Percentiles rank a stretch among this genome's conserved stretches.
Evolutionary conservation across 768 basidiomycete genomes (phyloP).

Genomic region (Lactarius hengduanensis): DNA sequence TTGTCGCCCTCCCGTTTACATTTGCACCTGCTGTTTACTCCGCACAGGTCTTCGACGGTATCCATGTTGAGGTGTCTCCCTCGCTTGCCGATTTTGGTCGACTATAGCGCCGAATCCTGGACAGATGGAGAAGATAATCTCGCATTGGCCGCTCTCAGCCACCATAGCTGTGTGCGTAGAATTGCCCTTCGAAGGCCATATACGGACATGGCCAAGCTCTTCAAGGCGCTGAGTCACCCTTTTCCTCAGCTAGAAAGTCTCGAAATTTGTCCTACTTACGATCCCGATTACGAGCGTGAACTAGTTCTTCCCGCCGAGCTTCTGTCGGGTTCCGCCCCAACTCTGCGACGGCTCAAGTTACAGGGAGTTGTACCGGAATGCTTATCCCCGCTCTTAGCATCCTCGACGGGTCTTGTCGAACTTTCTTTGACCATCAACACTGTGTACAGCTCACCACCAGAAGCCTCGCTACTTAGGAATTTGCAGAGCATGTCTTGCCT

Average conservation of each 20-base stretch:
- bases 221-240: neutral
- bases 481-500: too few relatives aligned
- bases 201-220: neutral
- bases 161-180: neutral
- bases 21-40: neutral
- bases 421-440: too few relatives aligned
- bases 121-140: neutral
- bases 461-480: too few relatives aligned
- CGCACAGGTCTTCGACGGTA: neutral
- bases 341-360: too few relatives aligned
- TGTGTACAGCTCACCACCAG: too few relatives aligned
- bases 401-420: too few relatives aligned
- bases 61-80: neutral
- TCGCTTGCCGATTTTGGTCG: neutral
- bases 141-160: neutral
- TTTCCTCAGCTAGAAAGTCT: slow-evolving; percentile 2
- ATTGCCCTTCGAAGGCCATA: neutral
- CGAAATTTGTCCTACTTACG: neutral
- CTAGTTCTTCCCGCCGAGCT: too few relatives aligned
- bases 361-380: too few relatives aligned
- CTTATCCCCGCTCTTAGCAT: too few relatives aligned
- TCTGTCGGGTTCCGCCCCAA: too few relatives aligned
- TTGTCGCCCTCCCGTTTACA: slow-evolving; percentile 1
- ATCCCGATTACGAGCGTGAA: too few relatives aligned
- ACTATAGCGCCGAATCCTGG: neutral